Conservation (phyloP, 116 monocot genomes). For the Iris pallida region DNA sequence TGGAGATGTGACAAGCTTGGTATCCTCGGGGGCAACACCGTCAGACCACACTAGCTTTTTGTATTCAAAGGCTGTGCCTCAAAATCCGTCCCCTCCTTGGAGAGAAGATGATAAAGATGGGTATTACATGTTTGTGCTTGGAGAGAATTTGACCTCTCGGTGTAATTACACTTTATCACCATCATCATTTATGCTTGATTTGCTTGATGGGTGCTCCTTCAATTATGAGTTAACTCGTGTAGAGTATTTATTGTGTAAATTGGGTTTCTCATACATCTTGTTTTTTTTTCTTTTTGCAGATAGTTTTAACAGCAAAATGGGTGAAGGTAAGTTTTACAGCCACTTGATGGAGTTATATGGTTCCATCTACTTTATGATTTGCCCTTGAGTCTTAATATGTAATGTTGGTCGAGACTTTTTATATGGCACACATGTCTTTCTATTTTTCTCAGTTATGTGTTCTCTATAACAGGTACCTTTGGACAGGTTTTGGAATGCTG, state of each 20-base stretch:
- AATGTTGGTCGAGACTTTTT: neutral
- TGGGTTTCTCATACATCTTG: constrained; percentile 2
- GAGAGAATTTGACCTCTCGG: constrained; percentile 96
- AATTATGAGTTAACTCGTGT: neutral
- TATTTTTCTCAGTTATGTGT: neutral
- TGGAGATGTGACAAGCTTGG: constrained; percentile 56
- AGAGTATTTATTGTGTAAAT: neutral
- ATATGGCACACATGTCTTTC: neutral
- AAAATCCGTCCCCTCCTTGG: constrained; percentile 79
- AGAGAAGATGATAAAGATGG: constrained; percentile 99
- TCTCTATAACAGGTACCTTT: constrained; percentile 69
- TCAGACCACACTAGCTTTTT: constrained; percentile 45
- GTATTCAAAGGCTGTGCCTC: constrained; percentile 53
- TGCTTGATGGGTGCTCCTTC: neutral
- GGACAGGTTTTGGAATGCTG: constrained; percentile 96
- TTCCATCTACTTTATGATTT: neutral
- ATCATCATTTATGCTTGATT: neutral
- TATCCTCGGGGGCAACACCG: constrained; percentile 30
- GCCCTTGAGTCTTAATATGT: neutral
- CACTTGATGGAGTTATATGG: neutral
- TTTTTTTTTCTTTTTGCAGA: constrained; percentile 48
- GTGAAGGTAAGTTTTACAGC: constrained; percentile 72
- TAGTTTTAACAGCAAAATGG: constrained; percentile 85
- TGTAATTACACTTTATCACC: constrained; percentile 74
- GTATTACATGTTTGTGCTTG: constrained; percentile 88